Base-by-base conservation (phyloP, 768 basidiomycete species). In the Pleurotus djamor region DNA sequence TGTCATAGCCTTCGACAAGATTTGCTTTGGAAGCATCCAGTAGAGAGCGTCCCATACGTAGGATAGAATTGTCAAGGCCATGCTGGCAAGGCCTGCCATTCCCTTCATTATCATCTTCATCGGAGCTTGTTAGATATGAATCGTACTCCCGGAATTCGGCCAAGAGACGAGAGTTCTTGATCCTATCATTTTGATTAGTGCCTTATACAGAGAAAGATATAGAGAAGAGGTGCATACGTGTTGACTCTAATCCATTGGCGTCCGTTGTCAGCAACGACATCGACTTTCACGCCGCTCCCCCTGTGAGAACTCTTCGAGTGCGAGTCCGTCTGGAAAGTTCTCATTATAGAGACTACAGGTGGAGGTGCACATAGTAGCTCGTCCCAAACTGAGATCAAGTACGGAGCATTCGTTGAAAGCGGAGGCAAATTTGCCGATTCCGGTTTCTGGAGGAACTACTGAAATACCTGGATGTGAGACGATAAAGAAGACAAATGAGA, bases 121-220 rank as follows among this genome's bases (percentile, higher is more conserved):
- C 79, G 5, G 80, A 79, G 61, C 84, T 83, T 1, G 87, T 88
- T 13, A 88, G 66, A 69, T 92, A 93, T 1, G 90, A 91, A 63
- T 95, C 94, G 35, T 91, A 82, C 72, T 95, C 93, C 37, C 86
- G 81, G 62, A 96, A 89, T 68, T 96, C 94, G 35, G 88, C 82
- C 4, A 89, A 72, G 33, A 96, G 76, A 1, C 91, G 85, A 3
- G 85, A 78, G 61, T 91, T 91, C 66, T 89, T 94, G 8, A 89
- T 83, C 8, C 92, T 95, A 64, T 28, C 21, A 0, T 14, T 32
- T 57, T 34, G 5, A 10, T 52, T 52, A 33, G 12, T 32, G 14
- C 37, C 52, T 32, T 49, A 10, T 34, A 16, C 4, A 35, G 16
- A 10, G 57, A 56, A 13, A 43, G 58, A 43, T 5, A 28, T 28